phyloP scores from a whole-genome alignment of 1,284 basidiomycete genomes.

The Boletus smithii region DNA sequence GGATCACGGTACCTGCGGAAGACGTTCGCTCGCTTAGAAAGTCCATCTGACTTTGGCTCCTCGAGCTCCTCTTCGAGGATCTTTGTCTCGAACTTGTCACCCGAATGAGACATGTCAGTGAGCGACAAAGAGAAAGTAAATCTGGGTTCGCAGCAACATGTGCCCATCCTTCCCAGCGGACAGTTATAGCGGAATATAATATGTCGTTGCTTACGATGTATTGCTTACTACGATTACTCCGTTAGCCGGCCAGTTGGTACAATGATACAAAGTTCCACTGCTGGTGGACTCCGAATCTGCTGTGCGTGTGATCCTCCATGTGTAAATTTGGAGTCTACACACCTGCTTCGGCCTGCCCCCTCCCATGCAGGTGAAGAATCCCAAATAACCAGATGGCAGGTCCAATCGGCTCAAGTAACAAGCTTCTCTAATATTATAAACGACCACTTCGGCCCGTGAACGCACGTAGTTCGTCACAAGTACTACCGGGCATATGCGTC shows the following conservation, averaged over 20 bases:
- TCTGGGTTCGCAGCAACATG: background rate
- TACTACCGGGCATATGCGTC: conserved; percentile 34
- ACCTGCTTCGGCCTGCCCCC: background rate
- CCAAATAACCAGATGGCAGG: background rate
- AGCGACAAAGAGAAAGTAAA: background rate
- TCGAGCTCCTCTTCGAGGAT: background rate
- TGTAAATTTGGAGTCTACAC: background rate
- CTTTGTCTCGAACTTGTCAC: background rate
- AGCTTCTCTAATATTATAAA: background rate
- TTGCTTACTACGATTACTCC: background rate
- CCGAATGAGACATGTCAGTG: conserved; percentile 8
- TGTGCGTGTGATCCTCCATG: background rate
- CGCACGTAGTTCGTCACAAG: background rate
- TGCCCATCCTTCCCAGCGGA: background rate
- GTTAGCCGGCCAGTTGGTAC: background rate
- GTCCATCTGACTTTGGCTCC: background rate
- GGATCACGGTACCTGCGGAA: conserved; percentile 10
- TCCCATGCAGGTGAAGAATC: background rate
- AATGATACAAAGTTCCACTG: background rate
- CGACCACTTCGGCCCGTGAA: background rate
- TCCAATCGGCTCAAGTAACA: background rate
- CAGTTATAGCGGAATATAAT: background rate
- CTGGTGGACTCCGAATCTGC: background rate
- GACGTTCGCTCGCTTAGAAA: background rate
- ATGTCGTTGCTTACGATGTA: background rate